Evolutionary conservation across 148 eudicot genomes (phyloP), one percentile per base, ranked within the genome.

Genomic region (Chenopodium quinoa): DNA sequence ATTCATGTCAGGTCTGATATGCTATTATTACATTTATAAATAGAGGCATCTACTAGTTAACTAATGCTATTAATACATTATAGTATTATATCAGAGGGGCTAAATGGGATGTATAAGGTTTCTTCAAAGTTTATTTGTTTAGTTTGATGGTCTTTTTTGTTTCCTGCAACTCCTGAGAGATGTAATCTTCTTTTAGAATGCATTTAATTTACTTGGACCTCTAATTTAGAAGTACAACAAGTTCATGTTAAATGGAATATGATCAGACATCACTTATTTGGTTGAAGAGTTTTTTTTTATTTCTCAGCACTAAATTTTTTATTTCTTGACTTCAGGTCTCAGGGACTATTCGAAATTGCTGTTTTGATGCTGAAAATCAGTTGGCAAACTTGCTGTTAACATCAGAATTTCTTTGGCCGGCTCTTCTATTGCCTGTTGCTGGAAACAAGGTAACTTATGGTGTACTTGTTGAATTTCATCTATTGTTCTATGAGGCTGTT

Each of bases 331-430:
- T 47, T 79, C 85, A 97, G 99, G 98, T 97, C 31, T 86, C 93
- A 31, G 99, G 97, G 81, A 90, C 99, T 72, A 90, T 94, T 77
- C 98, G 95, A 9, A 97, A 97, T 87, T 97, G 99, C 90, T 97
- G 99, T 85, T 97, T 97, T 85, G 98, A 97, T 70, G 99, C 99
- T 79, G 97, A 92, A 82, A 90, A 71, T 79, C 92, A 94, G 85
- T 84, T 97, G 81, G 95, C 93, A 31, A 94, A 94, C 86, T 80
- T 97, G 84, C 98, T 97, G 82, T 77, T 94, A 75, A 87, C 88
- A 77, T 88, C 99, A 2, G 99, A 97, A 85, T 97, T 97, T 84
- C 93, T 97, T 25, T 97, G 99, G 99, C 98, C 99, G 17, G 92
- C 97, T 79, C 82, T 97, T 81, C 92, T 97, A 82, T 87, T 97